phyloP scores from a whole-genome alignment of 257 asterid genomes.

The Nicotiana tomentosiformis region DNA sequence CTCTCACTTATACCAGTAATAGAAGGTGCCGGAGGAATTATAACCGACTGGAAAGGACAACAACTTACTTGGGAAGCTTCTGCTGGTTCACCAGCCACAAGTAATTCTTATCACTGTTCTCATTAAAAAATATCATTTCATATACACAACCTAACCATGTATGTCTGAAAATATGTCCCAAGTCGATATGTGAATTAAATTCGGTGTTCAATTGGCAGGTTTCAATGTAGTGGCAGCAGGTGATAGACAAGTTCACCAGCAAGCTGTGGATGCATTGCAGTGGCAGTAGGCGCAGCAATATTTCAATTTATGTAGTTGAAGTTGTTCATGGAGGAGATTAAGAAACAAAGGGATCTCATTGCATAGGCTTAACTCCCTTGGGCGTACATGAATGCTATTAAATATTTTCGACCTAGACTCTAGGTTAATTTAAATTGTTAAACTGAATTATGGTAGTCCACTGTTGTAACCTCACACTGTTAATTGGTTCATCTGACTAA shows the following conservation, averaged over 20 bases:
- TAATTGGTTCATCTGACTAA: background rate
- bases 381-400: background rate
- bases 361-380: background rate
- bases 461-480: background rate
- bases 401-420: background rate
- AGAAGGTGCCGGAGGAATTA: slow-evolving; percentile 89
- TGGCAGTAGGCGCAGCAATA: slow-evolving; percentile 32
- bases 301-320: background rate
- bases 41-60: slow-evolving; percentile 84
- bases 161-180: background rate
- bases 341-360: background rate
- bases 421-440: background rate
- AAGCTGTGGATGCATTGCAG: slow-evolving; percentile 50
- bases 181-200: background rate
- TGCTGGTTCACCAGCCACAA: slow-evolving; percentile 47
- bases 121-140: background rate
- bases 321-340: background rate
- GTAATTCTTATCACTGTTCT: slow-evolving; percentile 26
- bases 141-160: background rate
- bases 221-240: slow-evolving; percentile 90
- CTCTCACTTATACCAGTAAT: slow-evolving; percentile 91
- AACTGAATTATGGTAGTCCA: background rate
- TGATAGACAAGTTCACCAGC: slow-evolving; percentile 52
- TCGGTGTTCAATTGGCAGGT: slow-evolving; percentile 32
- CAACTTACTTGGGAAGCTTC: slow-evolving; percentile 83